Base-by-base conservation (phyloP, 176 grass and related monocot species). In the Tillandsia fasciculata region DNA sequence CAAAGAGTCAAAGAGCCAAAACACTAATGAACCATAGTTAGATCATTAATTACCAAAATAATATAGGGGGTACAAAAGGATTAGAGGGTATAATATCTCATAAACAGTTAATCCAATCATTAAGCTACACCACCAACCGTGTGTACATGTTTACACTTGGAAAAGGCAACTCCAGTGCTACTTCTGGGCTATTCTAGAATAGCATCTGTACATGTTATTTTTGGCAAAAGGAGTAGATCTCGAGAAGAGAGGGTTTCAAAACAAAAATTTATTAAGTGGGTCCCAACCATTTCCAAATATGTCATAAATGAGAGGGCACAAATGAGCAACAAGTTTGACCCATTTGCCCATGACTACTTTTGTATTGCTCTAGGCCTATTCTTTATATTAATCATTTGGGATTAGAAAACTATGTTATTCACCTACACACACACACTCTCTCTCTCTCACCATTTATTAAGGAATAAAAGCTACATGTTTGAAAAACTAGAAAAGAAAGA, bases 271-370 rank as follows among this genome's bases (percentile, higher is more conserved):
- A 42, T 42, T 42, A 42, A 42, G 33, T 42, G 33, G 33, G 5
- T 42, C 33, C 56, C 56, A 15, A 20, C 51, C 69, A 33, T 66
- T 42, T 42, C 11, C 26, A 8, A 42, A 48, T 42, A n/a, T 66
- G 28, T 47, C 64, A 66, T 66, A 66, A 66, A 66, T 33, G 26
- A 65, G 26, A 26, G 18, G 63, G 14, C 12, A 65, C 18, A 42
- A 42, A 28, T 11, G 10, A 27, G 10, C 63, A 5, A 9, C 2
- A 18, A 13, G 27, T 13, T 48, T 47, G 15, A 3, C 66, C 11
- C 67, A 69, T 49, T 22, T 50, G 67, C 67, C 67, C 52, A 52
- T 69, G 47, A 50, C n/a, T 22, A 22, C 24, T 69, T 18, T 12
- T 22, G 49, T 69, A 49, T 12, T 22, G 49, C 49, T 20, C 47